phyloP scores from a whole-genome alignment of 129 eudicot species.

The Pittosporum tobira region DNA sequence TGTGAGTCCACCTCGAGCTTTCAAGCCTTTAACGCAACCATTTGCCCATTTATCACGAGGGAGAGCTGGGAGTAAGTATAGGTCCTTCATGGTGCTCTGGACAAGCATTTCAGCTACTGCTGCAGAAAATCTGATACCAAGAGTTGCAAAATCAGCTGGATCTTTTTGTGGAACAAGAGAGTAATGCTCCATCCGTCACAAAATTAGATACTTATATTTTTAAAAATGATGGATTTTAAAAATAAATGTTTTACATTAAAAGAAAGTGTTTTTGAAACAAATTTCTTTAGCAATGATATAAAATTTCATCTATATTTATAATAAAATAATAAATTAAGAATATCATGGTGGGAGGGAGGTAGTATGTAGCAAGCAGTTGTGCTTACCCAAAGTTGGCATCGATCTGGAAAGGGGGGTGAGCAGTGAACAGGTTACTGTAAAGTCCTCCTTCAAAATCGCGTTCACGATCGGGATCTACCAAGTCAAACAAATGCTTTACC shows the following conservation, averaged over 20 bases:
- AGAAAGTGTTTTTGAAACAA: no score
- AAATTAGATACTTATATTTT: no score
- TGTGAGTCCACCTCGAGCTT: conserved; percentile 75
- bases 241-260: no score
- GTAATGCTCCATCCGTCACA: no score
- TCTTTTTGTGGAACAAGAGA: not conserved
- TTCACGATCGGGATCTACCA: conserved; percentile 78
- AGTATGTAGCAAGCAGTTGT: no score
- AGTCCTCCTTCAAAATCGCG: conserved; percentile 70
- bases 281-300: no score
- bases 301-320: no score
- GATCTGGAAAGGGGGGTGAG: conserved; percentile 96
- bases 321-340: no score
- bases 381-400: conserved; percentile 90
- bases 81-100: conserved; percentile 66
- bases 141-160: conserved; percentile 4
- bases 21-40: conserved; percentile 75
- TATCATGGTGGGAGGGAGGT: no score
- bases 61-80: conserved; percentile 83
- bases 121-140: conserved; percentile 52
- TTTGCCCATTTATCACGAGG: conserved; percentile 77
- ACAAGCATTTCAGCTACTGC: conserved; percentile 92
- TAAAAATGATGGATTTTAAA: no score
- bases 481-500: conserved; percentile 75
- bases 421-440: conserved; percentile 73